These are phyloP conservation scores for Colletotrichum sp. DNA, from an alignment of 2,329 filamentous ascomycete species.

Conservation along the genomic window DNA sequence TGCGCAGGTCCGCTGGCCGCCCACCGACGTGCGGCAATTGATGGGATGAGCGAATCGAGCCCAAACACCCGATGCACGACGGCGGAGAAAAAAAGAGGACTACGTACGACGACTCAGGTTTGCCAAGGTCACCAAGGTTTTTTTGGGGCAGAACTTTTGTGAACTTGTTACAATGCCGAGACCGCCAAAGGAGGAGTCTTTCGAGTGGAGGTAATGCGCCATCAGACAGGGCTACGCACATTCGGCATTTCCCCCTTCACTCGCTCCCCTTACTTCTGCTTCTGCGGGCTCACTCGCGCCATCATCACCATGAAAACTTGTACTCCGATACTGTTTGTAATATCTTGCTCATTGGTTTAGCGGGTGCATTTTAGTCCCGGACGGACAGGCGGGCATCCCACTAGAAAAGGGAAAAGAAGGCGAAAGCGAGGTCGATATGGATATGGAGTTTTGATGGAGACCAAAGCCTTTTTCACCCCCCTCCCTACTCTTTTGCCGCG, in stretches of 20 bases:
- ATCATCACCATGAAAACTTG: neutral
- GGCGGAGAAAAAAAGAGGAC: neutral
- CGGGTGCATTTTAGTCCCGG: slow-evolving; percentile 6
- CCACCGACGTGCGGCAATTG: slow-evolving; percentile 87
- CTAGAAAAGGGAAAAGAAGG: neutral
- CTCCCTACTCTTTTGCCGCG: neutral
- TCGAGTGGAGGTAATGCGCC: neutral
- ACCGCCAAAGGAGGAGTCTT: neutral
- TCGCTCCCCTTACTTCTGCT: neutral
- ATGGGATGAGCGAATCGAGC: slow-evolving; percentile 71
- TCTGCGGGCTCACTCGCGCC: neutral
- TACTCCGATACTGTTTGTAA: neutral
- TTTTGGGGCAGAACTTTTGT: neutral
- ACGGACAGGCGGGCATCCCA: neutral
- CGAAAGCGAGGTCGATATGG: neutral
- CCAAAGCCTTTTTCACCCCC: neutral
- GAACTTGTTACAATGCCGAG: neutral
- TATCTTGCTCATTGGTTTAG: slow-evolving; percentile 6
- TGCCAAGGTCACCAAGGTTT: neutral
- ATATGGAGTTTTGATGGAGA: neutral
- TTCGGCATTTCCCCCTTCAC: neutral
- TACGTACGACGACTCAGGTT: neutral
- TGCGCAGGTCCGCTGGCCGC: slow-evolving; percentile 95
- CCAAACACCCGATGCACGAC: neutral
- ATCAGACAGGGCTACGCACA: neutral